These are phyloP conservation scores for Yarrowia osloensis DNA, from an alignment of 805 yeast species.

Conservation along the genomic window DNA sequence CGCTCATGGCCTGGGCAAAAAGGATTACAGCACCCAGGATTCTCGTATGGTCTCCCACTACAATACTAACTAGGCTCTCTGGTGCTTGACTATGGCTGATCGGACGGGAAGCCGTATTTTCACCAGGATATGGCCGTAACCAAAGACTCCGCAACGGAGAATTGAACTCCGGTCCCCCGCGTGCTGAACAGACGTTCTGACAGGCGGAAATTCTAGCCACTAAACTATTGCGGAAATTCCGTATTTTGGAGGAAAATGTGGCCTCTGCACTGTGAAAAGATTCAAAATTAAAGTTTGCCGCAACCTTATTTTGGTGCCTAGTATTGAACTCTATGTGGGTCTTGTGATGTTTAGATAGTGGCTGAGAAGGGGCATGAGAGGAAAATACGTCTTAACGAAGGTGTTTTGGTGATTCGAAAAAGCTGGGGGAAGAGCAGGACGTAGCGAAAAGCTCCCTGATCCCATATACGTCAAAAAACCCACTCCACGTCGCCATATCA, in stretches of 20 bases:
- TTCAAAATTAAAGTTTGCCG: not conserved
- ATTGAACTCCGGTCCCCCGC: constrained; percentile 30
- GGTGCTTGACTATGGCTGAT: constrained; percentile 30
- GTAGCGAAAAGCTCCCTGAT: no score
- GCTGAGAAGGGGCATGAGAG: no score
- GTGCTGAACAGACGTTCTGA: constrained; percentile 35
- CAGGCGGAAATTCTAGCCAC: constrained; percentile 48
- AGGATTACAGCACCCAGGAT: constrained; percentile 28
- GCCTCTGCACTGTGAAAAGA: not conserved
- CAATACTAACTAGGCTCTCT: constrained; percentile 29
- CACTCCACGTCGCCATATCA: no score
- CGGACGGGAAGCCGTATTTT: constrained; percentile 30
- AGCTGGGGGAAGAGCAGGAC: no score
- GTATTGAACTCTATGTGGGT: not conserved
- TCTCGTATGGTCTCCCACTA: constrained; percentile 30
- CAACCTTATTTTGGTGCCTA: not conserved
- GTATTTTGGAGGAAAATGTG: not conserved
- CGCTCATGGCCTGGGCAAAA: not conserved
- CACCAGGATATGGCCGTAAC: constrained; percentile 30
- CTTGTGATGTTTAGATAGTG: constrained; percentile 4
- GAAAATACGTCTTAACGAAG: not conserved
- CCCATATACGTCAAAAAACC: no score
- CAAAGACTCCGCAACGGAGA: constrained; percentile 25
- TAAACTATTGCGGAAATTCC: constrained; percentile 40
- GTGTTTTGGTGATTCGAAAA: not conserved